Conservation (phyloP, 306 rosid species). For the Senna siamea region DNA sequence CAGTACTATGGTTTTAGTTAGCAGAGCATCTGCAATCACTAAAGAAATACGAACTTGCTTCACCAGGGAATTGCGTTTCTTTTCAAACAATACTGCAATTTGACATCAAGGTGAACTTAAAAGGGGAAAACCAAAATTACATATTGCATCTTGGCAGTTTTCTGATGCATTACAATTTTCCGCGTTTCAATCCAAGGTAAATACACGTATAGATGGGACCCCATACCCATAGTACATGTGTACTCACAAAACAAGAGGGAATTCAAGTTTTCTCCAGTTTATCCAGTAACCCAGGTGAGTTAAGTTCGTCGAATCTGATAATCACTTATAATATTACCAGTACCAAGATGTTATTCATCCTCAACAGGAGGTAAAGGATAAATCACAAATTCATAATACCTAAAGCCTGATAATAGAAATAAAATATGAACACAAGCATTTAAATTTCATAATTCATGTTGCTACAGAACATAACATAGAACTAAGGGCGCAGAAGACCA, state of each 20-base stretch:
- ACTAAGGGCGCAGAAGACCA: background rate
- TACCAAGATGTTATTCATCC: background rate
- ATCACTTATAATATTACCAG: constrained; percentile 8
- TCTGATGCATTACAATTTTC: background rate
- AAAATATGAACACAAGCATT: constrained; percentile 39
- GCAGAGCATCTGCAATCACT: background rate
- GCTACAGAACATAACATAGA: constrained; percentile 40
- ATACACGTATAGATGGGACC: background rate
- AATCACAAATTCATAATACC: constrained; percentile 24
- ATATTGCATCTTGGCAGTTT: background rate
- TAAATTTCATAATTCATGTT: constrained; percentile 30
- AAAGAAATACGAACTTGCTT: background rate
- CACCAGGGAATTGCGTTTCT: background rate
- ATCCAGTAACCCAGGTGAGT: background rate
- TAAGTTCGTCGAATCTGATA: background rate
- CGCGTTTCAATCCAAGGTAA: background rate
- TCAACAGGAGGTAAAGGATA: background rate
- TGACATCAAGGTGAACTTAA: background rate
- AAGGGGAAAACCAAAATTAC: background rate
- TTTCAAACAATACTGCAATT: background rate
- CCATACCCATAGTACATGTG: background rate
- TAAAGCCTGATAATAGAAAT: constrained; percentile 21
- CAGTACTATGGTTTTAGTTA: constrained; percentile 5
- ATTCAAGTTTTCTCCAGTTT: constrained; percentile 13
- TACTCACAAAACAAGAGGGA: background rate